Evolutionary conservation across 1,284 basidiomycete genomes (phyloP).

Genomic region (Termitomyces sp.): DNA sequence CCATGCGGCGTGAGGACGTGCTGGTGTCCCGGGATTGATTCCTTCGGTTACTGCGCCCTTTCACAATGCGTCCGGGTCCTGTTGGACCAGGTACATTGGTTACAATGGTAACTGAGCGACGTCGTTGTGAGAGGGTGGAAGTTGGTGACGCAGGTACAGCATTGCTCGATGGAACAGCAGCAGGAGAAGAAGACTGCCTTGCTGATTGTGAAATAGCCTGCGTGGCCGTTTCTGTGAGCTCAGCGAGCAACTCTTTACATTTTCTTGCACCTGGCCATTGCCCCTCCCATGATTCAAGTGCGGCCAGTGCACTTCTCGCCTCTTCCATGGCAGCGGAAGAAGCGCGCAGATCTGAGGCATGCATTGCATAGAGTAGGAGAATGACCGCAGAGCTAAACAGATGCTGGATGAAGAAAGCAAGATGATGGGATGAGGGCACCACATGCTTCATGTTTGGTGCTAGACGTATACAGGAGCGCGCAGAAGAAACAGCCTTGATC

Average conservation of each 20-base stretch:
- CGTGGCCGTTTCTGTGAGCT: constrained; percentile 61
- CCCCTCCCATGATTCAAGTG: constrained; percentile 79
- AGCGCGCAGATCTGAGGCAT: constrained; percentile 64
- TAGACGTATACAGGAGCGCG: constrained; percentile 77
- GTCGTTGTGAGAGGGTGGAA: constrained; percentile 39
- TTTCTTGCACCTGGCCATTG: constrained; percentile 86
- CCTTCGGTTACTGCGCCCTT: constrained; percentile 47
- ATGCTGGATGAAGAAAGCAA: constrained; percentile 89
- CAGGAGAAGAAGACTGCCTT: constrained; percentile 18
- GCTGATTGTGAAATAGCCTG: constrained; percentile 51
- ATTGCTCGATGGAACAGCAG: constrained; percentile 12
- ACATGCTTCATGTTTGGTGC: constrained; percentile 82
- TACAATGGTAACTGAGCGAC: constrained; percentile 47
- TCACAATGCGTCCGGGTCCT: constrained; percentile 42
- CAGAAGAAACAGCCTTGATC: constrained; percentile 72
- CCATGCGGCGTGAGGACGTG: constrained; percentile 48
- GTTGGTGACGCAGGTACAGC: constrained; percentile 27
- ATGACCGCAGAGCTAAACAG: constrained; percentile 89
- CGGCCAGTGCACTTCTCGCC: constrained; percentile 66
- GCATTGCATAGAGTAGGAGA: constrained; percentile 83
- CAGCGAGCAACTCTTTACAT: constrained; percentile 72
- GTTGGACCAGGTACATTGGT: constrained; percentile 26
- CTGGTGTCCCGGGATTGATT: constrained; percentile 57
- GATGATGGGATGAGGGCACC: constrained; percentile 82
- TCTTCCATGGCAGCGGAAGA: constrained; percentile 76